Percentiles rank a stretch among this genome's conserved stretches.
These are phyloP conservation scores for Ananas comosus DNA, from an alignment of 176 grass and related monocot genomes.

Conservation along the genomic window DNA sequence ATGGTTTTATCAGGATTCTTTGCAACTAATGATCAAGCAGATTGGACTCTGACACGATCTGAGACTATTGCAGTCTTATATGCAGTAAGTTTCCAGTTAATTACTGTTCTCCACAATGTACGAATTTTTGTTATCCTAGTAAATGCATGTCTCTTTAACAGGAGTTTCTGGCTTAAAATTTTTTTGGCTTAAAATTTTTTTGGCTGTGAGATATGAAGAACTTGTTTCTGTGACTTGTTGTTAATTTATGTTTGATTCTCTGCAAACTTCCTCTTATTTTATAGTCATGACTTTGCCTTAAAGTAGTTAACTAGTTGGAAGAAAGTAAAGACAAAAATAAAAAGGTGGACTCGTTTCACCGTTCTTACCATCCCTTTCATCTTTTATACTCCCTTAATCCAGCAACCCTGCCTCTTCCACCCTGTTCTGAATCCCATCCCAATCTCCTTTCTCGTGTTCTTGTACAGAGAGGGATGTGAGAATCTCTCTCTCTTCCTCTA, in stretches of 20 bases:
- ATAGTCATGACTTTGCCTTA: not conserved
- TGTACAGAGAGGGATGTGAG: no score
- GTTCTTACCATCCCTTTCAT: no score
- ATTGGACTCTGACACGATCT: constrained; percentile 69
- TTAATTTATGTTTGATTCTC: not conserved
- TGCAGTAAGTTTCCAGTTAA: constrained; percentile 52
- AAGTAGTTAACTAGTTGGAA: not conserved
- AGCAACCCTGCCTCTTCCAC: no score
- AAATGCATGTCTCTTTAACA: not conserved
- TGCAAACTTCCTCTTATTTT: not conserved
- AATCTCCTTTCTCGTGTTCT: no score
- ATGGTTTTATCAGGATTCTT: constrained; percentile 73
- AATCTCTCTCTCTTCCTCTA: no score
- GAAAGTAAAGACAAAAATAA: no score
- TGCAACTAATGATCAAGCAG: constrained; percentile 31
- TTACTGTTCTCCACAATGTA: not conserved
- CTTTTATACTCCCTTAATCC: no score
- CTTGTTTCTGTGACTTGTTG: not conserved
- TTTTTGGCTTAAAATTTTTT: not conserved
- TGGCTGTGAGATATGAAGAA: not conserved
- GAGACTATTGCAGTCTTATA: constrained; percentile 76
- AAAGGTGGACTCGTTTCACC: no score
- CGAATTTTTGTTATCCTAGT: not conserved
- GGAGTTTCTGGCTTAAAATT: not conserved
- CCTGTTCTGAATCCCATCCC: no score